These are phyloP conservation scores for Gynochthodes officinalis DNA, from an alignment of 257 asterid species.

Conservation along the genomic window DNA sequence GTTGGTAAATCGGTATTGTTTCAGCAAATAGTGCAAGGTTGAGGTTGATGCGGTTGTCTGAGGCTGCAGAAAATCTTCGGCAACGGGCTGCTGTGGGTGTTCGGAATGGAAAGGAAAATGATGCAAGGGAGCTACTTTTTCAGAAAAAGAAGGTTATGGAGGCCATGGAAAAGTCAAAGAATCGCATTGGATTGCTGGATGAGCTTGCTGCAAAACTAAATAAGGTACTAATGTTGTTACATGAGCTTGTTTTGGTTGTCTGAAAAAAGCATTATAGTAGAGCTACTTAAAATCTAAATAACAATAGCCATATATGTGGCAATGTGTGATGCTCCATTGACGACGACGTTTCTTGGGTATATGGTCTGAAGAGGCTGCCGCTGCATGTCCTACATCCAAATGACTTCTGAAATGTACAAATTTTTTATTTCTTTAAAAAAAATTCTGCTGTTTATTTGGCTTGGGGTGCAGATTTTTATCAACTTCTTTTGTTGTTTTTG, in stretches of 20 bases:
- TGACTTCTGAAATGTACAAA: neutral
- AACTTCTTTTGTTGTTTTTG: neutral
- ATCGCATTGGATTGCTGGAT: constrained; percentile 74
- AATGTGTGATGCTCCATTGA: neutral
- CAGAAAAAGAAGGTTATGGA: constrained; percentile 88
- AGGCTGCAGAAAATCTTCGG: constrained; percentile 84
- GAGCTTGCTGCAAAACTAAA: constrained; percentile 66
- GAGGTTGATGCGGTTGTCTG: constrained; percentile 80
- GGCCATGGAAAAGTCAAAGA: constrained; percentile 83
- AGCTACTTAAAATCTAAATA: neutral
- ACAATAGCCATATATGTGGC: neutral
- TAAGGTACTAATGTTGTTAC: constrained; percentile 44
- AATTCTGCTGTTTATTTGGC: neutral
- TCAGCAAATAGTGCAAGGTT: constrained; percentile 75
- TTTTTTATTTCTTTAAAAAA: neutral
- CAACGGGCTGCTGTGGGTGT: constrained; percentile 71
- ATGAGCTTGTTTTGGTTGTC: neutral
- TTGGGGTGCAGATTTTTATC: neutral
- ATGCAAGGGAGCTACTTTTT: constrained; percentile 69
- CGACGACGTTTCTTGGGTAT: neutral
- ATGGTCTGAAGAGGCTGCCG: neutral
- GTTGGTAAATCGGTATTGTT: constrained; percentile 24
- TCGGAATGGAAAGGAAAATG: constrained; percentile 71
- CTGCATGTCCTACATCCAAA: neutral
- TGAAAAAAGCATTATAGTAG: neutral